Evolutionary conservation across 2,329 filamentous ascomycete genomes (phyloP).

Genomic region (Neopestalotiopsis rosae): DNA sequence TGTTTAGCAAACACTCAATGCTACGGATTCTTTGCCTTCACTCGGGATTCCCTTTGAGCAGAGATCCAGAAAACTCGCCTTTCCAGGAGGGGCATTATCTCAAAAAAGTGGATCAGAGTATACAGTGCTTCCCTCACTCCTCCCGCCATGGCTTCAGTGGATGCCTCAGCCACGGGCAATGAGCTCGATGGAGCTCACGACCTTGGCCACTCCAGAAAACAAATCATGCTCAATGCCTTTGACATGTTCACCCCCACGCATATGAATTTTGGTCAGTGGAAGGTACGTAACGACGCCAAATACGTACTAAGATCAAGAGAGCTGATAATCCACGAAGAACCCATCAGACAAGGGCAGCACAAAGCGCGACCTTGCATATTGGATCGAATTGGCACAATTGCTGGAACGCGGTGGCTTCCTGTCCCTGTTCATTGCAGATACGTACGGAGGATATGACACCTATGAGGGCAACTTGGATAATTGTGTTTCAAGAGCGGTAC

Average conservation of each 20-base stretch:
- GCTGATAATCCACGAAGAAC: constrained; percentile 46
- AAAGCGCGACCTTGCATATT: constrained; percentile 66
- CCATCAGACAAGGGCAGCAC: constrained; percentile 64
- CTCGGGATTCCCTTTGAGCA: too few species aligned
- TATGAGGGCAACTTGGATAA: constrained; percentile 65
- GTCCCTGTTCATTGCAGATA: constrained; percentile 69
- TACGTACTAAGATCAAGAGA: not conserved
- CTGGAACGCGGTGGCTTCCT: constrained; percentile 68
- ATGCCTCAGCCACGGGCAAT: not conserved
- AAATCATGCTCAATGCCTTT: constrained; percentile 68
- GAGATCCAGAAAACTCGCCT: not conserved
- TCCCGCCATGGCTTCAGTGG: not conserved
- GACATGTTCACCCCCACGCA: constrained; percentile 71
- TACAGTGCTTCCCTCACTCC: not conserved
- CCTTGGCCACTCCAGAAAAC: constrained; percentile 45
- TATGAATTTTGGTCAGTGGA: constrained; percentile 71
- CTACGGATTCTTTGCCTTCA: too few species aligned
- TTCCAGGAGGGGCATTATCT: not conserved
- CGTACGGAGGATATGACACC: constrained; percentile 67
- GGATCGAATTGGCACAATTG: constrained; percentile 67
- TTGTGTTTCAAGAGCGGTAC: constrained; percentile 64
- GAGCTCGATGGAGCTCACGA: not conserved
- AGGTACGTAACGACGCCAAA: constrained; percentile 41
- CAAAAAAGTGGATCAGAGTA: not conserved
- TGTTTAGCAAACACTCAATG: too few species aligned